Base-by-base conservation (phyloP, 2,329 filamentous ascomycete species). In the Gremmenia infestans region DNA sequence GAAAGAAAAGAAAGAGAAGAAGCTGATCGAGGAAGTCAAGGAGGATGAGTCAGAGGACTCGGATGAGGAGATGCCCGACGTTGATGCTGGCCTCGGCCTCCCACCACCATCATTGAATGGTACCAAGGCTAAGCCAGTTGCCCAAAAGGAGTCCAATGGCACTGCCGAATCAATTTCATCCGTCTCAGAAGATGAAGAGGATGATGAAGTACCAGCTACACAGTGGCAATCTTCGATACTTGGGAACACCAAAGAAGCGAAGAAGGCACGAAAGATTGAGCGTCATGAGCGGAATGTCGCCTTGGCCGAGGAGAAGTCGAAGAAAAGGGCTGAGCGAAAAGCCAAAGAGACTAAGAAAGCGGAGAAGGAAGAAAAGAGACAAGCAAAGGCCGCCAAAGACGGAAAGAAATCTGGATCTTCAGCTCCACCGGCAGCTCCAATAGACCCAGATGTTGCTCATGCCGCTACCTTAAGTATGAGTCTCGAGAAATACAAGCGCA, bases 401-500 rank as follows among this genome's bases (percentile, higher is more conserved):
- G 36, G 12, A 39, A n/a, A 39, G 23, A 39, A n/a, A 8, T 14
- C 37, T 39, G 37, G 37, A n/a, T 14, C 12, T 14, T 39, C 76
- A 72, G 67, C 67, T 45, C 74, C 64, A 73, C 72, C 37, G 71
- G 74, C 59, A 67, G 74, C 43, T 58, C 70, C 73, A 57, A 71
- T 76, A 28, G 71, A 73, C 23, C 69, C 76, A 48, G 67, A 71
- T 39, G 68, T 72, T 40, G 74, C 73, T 57, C 71, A 86, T 47
- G 88, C 88, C 42, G 82, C 81, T 57, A 78, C 81, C 63, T 82
- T 86, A 8, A 87, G 87, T 59, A 76, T 91, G 57, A 88, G 85
- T 7, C 81, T 88, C 53, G 83, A 83, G 76, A 87, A 89, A 74
- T 91, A 91, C 75, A 85, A 88, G 78, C 81, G 86, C 71, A 91